A percentile compares a stretch with the other conserved stretches of the same genome.
Evolutionary conservation across 352 stramenopile species (phyloP).

Genomic region (Pythium brassicae): DNA sequence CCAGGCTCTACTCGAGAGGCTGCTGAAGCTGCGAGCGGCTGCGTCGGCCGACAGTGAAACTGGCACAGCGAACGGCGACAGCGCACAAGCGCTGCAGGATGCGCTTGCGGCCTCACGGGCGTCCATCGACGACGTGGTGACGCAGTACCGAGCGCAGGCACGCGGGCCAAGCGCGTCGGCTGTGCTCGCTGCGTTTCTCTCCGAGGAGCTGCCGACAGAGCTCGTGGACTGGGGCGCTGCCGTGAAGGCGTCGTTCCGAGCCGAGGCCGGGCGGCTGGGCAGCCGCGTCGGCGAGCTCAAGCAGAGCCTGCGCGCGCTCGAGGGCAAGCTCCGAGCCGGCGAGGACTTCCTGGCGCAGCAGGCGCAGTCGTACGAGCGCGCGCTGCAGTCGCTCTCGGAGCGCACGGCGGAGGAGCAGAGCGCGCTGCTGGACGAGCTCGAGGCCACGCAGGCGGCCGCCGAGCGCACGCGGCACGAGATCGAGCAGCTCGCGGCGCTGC

Average conservation of each 20-base stretch:
- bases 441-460: conserved; percentile 51
- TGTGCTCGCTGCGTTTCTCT: conserved; percentile 41
- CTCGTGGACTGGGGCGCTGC: conserved; percentile 49
- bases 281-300: conserved; percentile 34
- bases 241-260: conserved; percentile 49
- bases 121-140: conserved; percentile 33
- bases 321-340: conserved; percentile 51
- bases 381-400: conserved; percentile 49
- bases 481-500: conserved; percentile 44
- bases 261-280: conserved; percentile 32
- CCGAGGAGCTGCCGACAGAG: conserved; percentile 42
- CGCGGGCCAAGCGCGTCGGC: conserved; percentile 23
- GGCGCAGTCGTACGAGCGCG: conserved; percentile 57
- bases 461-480: conserved; percentile 50
- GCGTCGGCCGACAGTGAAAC: conserved; percentile 16
- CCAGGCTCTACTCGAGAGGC: conserved; percentile 31
- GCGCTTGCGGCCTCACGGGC: conserved; percentile 28
- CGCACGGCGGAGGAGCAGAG: conserved; percentile 42
- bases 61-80: conserved; percentile 18
- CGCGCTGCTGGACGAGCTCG: conserved; percentile 48
- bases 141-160: conserved; percentile 35
- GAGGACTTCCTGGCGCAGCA: conserved; percentile 61
- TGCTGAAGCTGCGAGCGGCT: conserved; percentile 6
- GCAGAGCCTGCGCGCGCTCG: conserved; percentile 41
- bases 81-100: conserved; percentile 29